phyloP scores from a whole-genome alignment of 116 monocot genomes.

The Zostera marina region DNA sequence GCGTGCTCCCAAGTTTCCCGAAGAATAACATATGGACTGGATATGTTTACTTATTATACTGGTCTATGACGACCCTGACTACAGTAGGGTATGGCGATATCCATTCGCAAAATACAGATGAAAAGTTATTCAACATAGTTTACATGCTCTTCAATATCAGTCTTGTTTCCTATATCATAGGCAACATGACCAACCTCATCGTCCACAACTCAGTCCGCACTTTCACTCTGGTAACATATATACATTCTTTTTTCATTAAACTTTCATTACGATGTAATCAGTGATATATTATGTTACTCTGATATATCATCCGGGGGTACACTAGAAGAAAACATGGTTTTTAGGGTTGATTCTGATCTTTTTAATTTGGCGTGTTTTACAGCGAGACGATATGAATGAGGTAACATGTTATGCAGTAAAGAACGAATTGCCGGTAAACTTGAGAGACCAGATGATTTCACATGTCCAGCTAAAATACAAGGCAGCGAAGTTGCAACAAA shows the following conservation, averaged over 20 bases:
- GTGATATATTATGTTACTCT: too few relatives aligned
- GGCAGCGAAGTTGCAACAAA: constrained; percentile 48
- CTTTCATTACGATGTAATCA: too few relatives aligned
- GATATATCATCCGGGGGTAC: too few relatives aligned
- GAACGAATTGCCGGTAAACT: constrained; percentile 30
- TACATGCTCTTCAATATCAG: constrained; percentile 81
- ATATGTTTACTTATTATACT: constrained; percentile 49
- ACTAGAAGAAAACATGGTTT: too few relatives aligned
- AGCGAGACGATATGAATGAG: constrained; percentile 49
- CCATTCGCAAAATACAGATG: constrained; percentile 29
- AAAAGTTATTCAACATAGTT: constrained; percentile 38
- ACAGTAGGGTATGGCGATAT: constrained; percentile 67
- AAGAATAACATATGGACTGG: constrained; percentile 39
- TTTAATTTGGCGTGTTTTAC: background rate
- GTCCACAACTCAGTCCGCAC: constrained; percentile 41
- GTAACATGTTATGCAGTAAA: constrained; percentile 34
- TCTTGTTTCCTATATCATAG: constrained; percentile 50
- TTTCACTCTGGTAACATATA: constrained; percentile 26
- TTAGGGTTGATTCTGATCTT: too few relatives aligned
- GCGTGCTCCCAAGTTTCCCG: constrained; percentile 20
- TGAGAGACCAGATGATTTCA: constrained; percentile 47
- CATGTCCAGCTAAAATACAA: constrained; percentile 55
- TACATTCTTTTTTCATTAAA: too few relatives aligned
- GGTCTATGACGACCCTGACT: constrained; percentile 48
- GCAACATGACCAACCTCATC: constrained; percentile 81